phyloP scores from a whole-genome alignment of 768 basidiomycete species.

The Naganishia kalamii region DNA sequence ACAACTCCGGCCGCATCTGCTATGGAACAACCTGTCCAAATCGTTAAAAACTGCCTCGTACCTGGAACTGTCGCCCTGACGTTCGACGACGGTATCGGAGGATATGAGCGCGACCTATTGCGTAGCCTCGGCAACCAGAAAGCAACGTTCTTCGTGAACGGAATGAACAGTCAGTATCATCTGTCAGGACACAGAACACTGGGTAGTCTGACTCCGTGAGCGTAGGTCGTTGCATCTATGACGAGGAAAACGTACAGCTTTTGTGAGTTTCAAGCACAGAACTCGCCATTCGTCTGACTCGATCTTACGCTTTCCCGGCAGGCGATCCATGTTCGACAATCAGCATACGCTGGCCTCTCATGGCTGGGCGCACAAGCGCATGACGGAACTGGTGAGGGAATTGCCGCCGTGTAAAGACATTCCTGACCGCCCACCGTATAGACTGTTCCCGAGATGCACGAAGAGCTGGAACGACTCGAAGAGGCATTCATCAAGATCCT shows the following conservation, averaged over 20 bases:
- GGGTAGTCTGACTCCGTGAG: too few species aligned
- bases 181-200: too few species aligned
- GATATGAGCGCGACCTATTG: background rate
- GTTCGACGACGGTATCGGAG: background rate
- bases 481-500: constrained; percentile 44
- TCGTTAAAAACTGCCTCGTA: background rate
- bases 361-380: constrained; percentile 42
- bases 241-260: background rate
- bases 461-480: constrained; percentile 27
- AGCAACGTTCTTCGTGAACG: constrained; percentile 1
- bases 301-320: background rate
- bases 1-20: too few species aligned
- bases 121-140: background rate
- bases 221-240: background rate
- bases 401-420: background rate
- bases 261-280: too few species aligned
- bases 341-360: constrained; percentile 45
- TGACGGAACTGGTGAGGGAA: constrained; percentile 30
- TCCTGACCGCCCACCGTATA: background rate
- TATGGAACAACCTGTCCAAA: too few species aligned
- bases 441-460: too few species aligned
- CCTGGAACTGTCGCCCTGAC: background rate
- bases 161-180: background rate
- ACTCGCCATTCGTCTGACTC: too few species aligned
- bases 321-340: background rate